phyloP scores from a whole-genome alignment of 257 asterid genomes.

The Lantana camara region DNA sequence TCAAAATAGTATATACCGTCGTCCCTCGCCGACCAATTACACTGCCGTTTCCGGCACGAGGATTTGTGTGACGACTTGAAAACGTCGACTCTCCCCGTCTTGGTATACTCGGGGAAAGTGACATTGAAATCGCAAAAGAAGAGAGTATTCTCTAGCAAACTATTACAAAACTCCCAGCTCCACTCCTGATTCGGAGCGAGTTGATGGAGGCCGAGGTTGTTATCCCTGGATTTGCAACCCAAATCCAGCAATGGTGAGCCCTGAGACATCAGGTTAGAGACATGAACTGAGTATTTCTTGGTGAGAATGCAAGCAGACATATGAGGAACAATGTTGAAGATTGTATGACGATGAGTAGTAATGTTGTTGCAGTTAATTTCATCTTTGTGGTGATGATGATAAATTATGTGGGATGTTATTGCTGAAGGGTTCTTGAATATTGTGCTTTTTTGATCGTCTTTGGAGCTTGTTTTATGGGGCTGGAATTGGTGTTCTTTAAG shows the following conservation, averaged over 20 bases:
- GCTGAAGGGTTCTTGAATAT: too few relatives aligned
- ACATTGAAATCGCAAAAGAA: not conserved
- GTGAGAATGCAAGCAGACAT: too few relatives aligned
- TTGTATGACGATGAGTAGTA: too few relatives aligned
- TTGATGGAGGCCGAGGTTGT: not conserved
- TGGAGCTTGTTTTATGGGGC: too few relatives aligned
- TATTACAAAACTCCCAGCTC: not conserved
- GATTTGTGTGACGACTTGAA: not conserved
- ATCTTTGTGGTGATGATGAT: too few relatives aligned
- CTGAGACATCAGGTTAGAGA: not conserved
- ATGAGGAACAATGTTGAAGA: too few relatives aligned
- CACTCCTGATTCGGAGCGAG: not conserved
- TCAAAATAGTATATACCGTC: conserved; percentile 6
- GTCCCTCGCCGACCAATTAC: conserved; percentile 1
- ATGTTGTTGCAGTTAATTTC: too few relatives aligned
- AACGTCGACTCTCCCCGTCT: not conserved
- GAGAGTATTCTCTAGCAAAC: not conserved
- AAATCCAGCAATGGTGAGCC: not conserved
- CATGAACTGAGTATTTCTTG: not conserved
- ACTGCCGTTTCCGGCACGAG: not conserved
- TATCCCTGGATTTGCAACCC: not conserved
- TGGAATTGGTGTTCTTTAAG: too few relatives aligned
- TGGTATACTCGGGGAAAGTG: not conserved
- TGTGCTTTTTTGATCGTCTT: too few relatives aligned
- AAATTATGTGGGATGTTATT: too few relatives aligned